phyloP scores from a whole-genome alignment of 495 filamentous ascomycete species.

The Elasticomyces elasticus region DNA sequence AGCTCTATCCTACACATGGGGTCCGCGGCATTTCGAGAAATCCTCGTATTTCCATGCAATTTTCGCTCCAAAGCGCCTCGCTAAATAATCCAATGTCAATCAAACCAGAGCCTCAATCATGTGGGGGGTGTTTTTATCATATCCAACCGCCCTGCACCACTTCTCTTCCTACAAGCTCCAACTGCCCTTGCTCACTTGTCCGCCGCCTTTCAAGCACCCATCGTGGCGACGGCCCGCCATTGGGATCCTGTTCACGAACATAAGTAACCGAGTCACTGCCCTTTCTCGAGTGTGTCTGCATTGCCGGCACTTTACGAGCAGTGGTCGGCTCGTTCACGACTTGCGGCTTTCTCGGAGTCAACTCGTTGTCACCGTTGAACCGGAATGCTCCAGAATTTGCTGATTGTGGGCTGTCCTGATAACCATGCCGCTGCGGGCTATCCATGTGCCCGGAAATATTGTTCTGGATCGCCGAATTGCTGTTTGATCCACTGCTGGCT shows the following conservation, averaged over 20 bases:
- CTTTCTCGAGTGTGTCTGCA: slow-evolving; percentile 27
- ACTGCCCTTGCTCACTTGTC: slow-evolving; percentile 32
- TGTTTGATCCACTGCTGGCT: not conserved
- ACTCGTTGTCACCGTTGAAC: not conserved
- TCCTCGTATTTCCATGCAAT: too few relatives aligned
- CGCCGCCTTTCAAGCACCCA: slow-evolving; percentile 36
- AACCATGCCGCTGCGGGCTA: not conserved
- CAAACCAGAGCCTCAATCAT: too few relatives aligned
- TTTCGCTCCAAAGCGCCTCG: too few relatives aligned
- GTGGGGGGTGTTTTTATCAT: too few relatives aligned
- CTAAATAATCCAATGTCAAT: too few relatives aligned
- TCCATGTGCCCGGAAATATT: not conserved
- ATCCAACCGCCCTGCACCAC: slow-evolving; percentile 36
- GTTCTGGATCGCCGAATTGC: not conserved
- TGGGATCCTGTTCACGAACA: slow-evolving; percentile 28
- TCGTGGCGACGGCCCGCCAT: slow-evolving; percentile 22
- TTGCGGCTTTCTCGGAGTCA: slow-evolving; percentile 7
- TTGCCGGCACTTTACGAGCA: not conserved
- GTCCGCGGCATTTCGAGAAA: too few relatives aligned
- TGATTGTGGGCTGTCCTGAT: not conserved
- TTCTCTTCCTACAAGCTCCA: slow-evolving; percentile 32
- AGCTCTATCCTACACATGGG: too few relatives aligned
- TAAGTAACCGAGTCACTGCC: slow-evolving; percentile 35
- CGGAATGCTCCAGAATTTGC: not conserved
- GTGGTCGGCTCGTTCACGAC: slow-evolving; percentile 2